Base-by-base conservation (phyloP, 2,329 filamentous ascomycete species). In the Leptographium wingfieldii region DNA sequence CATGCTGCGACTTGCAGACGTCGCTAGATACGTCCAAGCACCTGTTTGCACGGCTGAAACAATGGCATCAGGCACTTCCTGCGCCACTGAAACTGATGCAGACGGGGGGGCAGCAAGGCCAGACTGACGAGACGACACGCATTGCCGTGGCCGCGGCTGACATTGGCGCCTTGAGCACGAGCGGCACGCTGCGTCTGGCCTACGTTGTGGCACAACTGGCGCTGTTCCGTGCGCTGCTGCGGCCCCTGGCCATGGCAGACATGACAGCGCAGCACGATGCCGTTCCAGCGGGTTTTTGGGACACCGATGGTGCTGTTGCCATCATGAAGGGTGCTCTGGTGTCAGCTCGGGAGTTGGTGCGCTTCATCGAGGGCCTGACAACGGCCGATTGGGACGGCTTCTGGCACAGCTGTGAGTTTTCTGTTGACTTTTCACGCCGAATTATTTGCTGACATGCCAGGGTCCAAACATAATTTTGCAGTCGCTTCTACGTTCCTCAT, bases 381-480 rank as follows among this genome's bases (percentile, higher is more conserved):
- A 29, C 55, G n/a, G 60, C 58, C 12, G 60, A 60, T 2, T 62
- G 60, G 60, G 60, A 62, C 29, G 51, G 43, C 2, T 62, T 62
- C 19, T 62, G 60, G 60, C 58, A 38, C 29, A 48, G 55, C 11
- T 62, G 60, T 62, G 46, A 27, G 60, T 56, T 2, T 3, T 1
- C 1, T 33, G 35, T 2, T 25, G 6, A n/a, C 31, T 7, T 48
- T 10, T 35, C 22, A 22, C 12, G 5, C 16, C 7, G 5, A 7
- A 12, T 3, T 12, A 5, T 40, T 9, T 51, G 16, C 11, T 57
- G 5, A 54, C 9, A 2, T 19, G 2, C 11, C 46, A 60, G 59
- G 59, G 59, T 60, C 59, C 3, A 51, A 38, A 16, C 59, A 60
- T 55, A 60, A 60, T 31, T 60, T 60, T 46, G 55, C 59, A 14